These are phyloP conservation scores for Kluyveromyces siamensis DNA, from an alignment of 805 yeast genomes.

Conservation along the genomic window DNA sequence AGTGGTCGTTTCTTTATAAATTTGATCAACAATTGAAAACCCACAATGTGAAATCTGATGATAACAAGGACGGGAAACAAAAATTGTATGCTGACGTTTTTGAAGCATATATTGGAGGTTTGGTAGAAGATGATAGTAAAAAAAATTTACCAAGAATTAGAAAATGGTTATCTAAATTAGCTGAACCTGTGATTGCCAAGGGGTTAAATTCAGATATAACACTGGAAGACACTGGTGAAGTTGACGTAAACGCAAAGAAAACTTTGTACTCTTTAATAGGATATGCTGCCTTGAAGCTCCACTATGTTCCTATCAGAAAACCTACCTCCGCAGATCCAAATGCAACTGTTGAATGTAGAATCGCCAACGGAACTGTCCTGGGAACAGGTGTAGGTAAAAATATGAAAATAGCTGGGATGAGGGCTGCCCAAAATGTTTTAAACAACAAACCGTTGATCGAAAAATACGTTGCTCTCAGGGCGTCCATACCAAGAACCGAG, in stretches of 20 bases:
- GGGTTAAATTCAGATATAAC: conserved; percentile 13
- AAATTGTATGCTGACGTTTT: conserved; percentile 83
- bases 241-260: conserved; percentile 64
- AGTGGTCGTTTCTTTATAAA: conserved; percentile 62
- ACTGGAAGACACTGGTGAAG: conserved; percentile 26
- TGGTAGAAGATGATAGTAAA: conserved; percentile 45
- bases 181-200: conserved; percentile 36
- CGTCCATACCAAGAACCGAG: conserved; percentile 39
- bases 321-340: conserved; percentile 30
- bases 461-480: conserved; percentile 50
- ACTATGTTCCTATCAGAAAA: conserved; percentile 39
- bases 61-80: conserved; percentile 37
- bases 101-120: conserved; percentile 90
- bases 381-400: conserved; percentile 68
- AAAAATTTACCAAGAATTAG: conserved; percentile 40
- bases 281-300: conserved; percentile 54
- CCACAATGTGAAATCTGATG: conserved; percentile 32
- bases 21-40: conserved; percentile 49
- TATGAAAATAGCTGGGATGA: conserved; percentile 66
- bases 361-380: conserved; percentile 51
- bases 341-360: conserved; percentile 55
- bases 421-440: conserved; percentile 81
- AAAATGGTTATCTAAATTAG: conserved; percentile 47
- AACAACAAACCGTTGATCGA: conserved; percentile 49
- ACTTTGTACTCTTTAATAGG: conserved; percentile 75